Percentiles rank a stretch among this genome's conserved stretches.
These are phyloP conservation scores for Lachnellula hyalina DNA, from an alignment of 2,329 filamentous ascomycete species.

Conservation along the genomic window DNA sequence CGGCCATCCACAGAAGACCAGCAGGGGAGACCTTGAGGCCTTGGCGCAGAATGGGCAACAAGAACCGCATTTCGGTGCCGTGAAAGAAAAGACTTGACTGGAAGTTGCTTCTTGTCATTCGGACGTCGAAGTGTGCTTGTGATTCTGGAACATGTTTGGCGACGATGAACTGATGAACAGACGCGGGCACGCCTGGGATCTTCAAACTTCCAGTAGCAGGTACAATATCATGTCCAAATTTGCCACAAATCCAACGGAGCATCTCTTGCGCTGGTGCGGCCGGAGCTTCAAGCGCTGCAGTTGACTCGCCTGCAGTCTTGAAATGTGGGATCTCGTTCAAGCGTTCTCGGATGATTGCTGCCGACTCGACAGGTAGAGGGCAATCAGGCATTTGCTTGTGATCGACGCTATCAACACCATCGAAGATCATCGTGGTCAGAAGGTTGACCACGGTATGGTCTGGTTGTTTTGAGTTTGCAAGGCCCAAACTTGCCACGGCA, in stretches of 20 bases:
- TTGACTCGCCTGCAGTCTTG: neutral
- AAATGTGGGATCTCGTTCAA: neutral
- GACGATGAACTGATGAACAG: neutral
- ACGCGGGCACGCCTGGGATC: neutral
- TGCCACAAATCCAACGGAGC: neutral
- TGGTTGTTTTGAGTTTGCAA: neutral
- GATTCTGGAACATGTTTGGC: neutral
- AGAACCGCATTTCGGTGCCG: neutral
- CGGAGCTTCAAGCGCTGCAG: neutral
- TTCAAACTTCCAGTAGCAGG: neutral
- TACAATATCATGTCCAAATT: neutral
- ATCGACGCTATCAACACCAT: neutral
- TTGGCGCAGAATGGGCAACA: neutral
- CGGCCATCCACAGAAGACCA: neutral
- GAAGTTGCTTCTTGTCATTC: neutral
- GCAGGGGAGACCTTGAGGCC: neutral
- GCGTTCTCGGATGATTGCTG: neutral
- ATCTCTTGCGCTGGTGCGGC: neutral
- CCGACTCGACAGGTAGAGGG: neutral
- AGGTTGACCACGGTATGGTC: neutral
- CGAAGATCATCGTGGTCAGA: neutral
- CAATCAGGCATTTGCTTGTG: neutral
- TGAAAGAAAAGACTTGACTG: neutral
- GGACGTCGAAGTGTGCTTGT: neutral
- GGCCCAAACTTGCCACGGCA: neutral